phyloP scores from a whole-genome alignment of 352 stramenopile genomes.

The Phytophthora quininea region DNA sequence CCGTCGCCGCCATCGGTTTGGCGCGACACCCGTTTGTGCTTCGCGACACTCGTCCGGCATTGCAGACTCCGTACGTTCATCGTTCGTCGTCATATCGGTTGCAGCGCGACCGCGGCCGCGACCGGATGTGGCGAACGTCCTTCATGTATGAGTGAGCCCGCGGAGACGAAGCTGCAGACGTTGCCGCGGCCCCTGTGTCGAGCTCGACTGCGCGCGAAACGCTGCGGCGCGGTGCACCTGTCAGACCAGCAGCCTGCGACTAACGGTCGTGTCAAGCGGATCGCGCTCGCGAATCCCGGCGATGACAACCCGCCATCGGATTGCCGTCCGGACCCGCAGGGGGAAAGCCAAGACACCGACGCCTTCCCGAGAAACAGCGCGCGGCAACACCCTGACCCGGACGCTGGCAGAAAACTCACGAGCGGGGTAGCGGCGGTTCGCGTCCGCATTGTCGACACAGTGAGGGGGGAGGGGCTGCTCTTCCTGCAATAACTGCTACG shows the following conservation, averaged over 20 bases:
- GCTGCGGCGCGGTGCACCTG: background rate
- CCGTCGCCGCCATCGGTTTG: background rate
- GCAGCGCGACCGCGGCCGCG: no score
- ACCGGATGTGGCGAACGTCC: no score
- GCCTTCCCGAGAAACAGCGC: conserved; percentile 14
- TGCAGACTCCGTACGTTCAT: no score
- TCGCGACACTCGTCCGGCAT: no score
- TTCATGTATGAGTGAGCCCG: no score
- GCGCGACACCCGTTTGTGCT: no score
- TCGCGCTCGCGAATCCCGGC: conserved; percentile 10
- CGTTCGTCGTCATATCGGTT: no score
- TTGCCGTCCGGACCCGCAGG: conserved; percentile 19
- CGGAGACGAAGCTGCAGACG: no score
- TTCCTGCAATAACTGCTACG: no score
- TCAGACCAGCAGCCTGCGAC: conserved; percentile 22
- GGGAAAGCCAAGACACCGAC: background rate
- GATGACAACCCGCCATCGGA: conserved; percentile 33
- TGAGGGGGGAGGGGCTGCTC: no score
- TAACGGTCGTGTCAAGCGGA: conserved; percentile 6
- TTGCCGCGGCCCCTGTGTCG: background rate
- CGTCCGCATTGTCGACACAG: no score
- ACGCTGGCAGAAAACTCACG: background rate
- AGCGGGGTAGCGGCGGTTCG: no score
- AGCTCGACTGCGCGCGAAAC: background rate
- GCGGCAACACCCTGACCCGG: conserved; percentile 13